Evolutionary conservation across 352 stramenopile genomes (phyloP), one percentile per base, ranked within the genome.

Genomic region (Pythium dissimile): DNA sequence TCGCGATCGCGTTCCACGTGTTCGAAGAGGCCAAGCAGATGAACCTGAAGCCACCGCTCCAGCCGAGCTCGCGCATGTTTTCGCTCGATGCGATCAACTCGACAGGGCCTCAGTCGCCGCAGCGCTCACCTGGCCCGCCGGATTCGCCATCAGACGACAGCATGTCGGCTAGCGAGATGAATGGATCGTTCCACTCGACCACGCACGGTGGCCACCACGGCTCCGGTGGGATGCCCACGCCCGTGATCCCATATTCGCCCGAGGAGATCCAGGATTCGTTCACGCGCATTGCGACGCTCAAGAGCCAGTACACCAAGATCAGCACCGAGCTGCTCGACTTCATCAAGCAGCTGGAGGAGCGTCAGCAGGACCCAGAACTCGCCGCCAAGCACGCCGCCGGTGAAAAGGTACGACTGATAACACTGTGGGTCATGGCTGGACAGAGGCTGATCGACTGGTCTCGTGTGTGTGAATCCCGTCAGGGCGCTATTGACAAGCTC

Each of bases 261-360:
- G 84, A 94, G 54, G 84, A 94, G 67, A 89, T 92, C 39, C 83
- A 91, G 66, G 84, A 94, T 59, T 90, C 84, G 57, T 94, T 86
- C 64, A 89, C 84, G 54, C 89, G 86, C 55, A 86, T 94, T 46
- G 76, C 77, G 60, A 70, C 72, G 39, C 67, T 94, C 26, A 91
- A 92, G 66, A 79, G 66, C 34, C 80, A 89, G 61, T 94, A 94
- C 69, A 76, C 86, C 24, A 85, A 87, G 53, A 70, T 88, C 55
- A 90, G 79, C 49, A 67, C 47, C 5, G 78, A 92, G 42, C 57
- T 94, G 38, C 59, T 85, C 46, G 72, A 77, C 31, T 54, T 75
- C 4, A 46, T 93, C 34, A 81, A 85, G 60, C 56, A 85, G 44
- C 51, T 77, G 8, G 73, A 86, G 48, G 62, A 16, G 26, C 55